phyloP scores from a whole-genome alignment of 2,329 filamentous ascomycete genomes.

The Parafenestella ontariensis region DNA sequence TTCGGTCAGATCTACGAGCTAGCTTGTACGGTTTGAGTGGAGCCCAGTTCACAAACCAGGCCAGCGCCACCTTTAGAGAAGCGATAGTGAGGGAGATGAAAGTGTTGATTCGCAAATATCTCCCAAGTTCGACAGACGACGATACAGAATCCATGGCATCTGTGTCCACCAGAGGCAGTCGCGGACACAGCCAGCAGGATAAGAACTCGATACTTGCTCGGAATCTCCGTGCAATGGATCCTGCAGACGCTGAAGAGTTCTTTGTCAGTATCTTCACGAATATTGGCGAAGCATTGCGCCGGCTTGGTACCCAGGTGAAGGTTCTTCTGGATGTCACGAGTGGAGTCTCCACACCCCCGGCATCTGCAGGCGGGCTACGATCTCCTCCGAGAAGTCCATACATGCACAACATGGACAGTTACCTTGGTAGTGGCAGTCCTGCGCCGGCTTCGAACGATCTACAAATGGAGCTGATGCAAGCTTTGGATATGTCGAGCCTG shows the following conservation, averaged over 20 bases:
- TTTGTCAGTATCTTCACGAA: conserved; percentile 84
- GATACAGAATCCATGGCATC: conserved; percentile 91
- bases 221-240: conserved; percentile 83
- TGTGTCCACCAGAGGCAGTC: conserved; percentile 75
- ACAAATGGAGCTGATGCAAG: conserved; percentile 78
- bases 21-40: conserved; percentile 81
- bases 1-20: conserved; percentile 73
- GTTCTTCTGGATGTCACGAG: conserved; percentile 94
- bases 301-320: conserved; percentile 90
- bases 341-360: conserved; percentile 62
- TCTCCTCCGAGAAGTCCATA: conserved; percentile 58
- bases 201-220: conserved; percentile 88
- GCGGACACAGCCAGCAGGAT: conserved; percentile 76
- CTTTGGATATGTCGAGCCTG: conserved; percentile 78
- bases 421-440: conserved; percentile 32
- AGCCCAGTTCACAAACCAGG: conserved; percentile 78
- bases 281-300: conserved; percentile 83
- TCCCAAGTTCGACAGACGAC: conserved; percentile 93
- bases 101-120: conserved; percentile 78
- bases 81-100: conserved; percentile 86
- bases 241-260: conserved; percentile 83
- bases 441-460: conserved; percentile 36
- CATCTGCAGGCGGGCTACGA: conserved; percentile 47
- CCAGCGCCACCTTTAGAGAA: conserved; percentile 84
- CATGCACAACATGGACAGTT: conserved; percentile 53